Base-by-base conservation (phyloP, 192 early-diverging fungal species). In the Backusella circina region DNA sequence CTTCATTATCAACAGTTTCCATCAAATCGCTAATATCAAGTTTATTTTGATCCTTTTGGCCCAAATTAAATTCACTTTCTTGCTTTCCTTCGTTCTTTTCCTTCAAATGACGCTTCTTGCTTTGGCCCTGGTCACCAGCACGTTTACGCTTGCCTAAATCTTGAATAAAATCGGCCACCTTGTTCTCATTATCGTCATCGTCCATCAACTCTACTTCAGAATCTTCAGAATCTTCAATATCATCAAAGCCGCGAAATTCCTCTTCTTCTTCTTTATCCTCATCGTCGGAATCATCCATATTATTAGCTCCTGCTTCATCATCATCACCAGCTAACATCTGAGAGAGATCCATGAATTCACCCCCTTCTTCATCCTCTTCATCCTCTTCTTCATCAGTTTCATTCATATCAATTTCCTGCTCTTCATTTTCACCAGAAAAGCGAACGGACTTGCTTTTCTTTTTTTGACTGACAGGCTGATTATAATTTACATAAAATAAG, bases 11-110 rank as follows among this genome's bases (percentile, higher is more conserved):
- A n/a, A 96, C 70, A 10, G 87, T 76, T 5, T 86, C 88, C 54
- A 99, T 82, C 67, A 99, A 81, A 73, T 95, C 94, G 23, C 81
- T 76, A 16, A 98, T 78, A 15, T 89, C 89, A 15, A 99, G 76
- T 54, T 95, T 92, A 54, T 89, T 89, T 23, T 76, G 70, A 23
- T 86, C 80, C 12, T 74, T 81, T 5, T 79, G 79, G 9, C 83
- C 71, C 64, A 92, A 75, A 72, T 92, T 90, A 77, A 86, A 96
- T 76, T 95, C 94, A 0, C 84, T 89, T 80, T 95, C 93, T 8
- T 89, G 81, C 38, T 85, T 91, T 1, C 85, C 89, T 84, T 96
- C 94, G 4, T 89, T 92, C 33, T 81, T 69, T 79, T 92, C 91
- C 36, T 77, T 73, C 13, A 90, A 64, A 37, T 82, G 77, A 68